Base-by-base conservation (phyloP, 352 stramenopile species). In the Pythium aristosporum region DNA sequence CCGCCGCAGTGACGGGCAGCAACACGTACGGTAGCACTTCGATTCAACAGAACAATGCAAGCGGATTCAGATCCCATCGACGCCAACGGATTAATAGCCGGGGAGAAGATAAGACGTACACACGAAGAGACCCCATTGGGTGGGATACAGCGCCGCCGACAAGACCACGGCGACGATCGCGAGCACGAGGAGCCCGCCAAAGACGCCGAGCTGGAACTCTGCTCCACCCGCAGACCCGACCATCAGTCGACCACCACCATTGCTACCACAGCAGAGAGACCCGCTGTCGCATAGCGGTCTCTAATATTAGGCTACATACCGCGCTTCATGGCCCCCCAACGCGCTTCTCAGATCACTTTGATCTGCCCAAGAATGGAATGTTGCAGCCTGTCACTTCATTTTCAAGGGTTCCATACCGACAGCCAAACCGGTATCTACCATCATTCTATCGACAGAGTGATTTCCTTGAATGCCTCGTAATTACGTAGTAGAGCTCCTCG, bases 101-200 rank as follows among this genome's bases (percentile, higher is more conserved):
- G 34, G n/a, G 2, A 48, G 10, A 7, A 44, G 50, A 28, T 4
- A 21, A 0, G 15, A 68, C 70, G 54, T 78, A 90, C 81, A 58
- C 30, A 90, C 73, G 71, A 90, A 90, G 18, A 88, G 63, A 8
- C 81, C 81, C 79, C 81, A 90, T 49, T 82, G 69, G 13, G 81
- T 88, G 18, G 67, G 58, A 47, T 89, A 88, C 52, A 78, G 73
- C n/a, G 75, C 64, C 9, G 82, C 82, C 36, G 79, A 76, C 13
- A 91, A 68, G 25, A 86, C 77, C 12, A 88, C 70, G n/a, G 72
- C 72, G 30, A 82, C 53, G 16, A 89, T 69, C 47, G 82, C 82
- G 57, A 88, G 57, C 47, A 87, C 39, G 51, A 89, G 77, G 44
- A 90, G 68, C n/a, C 44, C 57, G 18, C 77, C 74, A 44, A 78